These are phyloP conservation scores for Gentiana macrophylla DNA, from an alignment of 257 asterid species.

Conservation along the genomic window DNA sequence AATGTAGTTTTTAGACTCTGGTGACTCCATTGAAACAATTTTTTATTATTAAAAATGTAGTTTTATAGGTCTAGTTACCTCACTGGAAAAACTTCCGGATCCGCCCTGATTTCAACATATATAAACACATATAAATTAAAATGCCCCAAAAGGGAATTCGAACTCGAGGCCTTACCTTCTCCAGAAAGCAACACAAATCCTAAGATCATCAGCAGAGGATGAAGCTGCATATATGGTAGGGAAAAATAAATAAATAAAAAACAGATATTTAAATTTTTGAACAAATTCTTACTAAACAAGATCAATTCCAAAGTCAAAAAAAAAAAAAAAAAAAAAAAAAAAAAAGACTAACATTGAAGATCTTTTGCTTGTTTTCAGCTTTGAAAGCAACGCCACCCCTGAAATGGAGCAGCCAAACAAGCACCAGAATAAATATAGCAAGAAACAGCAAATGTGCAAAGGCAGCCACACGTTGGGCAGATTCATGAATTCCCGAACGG, in stretches of 20 bases:
- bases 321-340: not conserved
- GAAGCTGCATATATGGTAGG: conserved; percentile 31
- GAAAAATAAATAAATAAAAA: no score
- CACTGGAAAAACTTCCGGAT: no score
- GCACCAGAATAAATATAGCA: conserved; percentile 24
- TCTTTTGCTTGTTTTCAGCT: conserved; percentile 28
- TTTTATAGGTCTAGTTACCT: no score
- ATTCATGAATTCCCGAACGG: conserved; percentile 14
- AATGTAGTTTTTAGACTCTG: no score
- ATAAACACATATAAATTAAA: no score
- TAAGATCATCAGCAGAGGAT: conserved; percentile 51
- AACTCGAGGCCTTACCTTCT: conserved; percentile 31
- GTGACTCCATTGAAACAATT: no score
- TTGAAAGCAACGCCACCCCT: conserved; percentile 42
- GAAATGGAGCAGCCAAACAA: conserved; percentile 59
- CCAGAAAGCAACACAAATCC: conserved; percentile 46
- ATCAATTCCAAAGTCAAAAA: not conserved
- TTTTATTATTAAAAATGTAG: no score
- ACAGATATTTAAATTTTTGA: not conserved
- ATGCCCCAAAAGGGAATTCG: no score
- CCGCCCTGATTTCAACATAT: no score
- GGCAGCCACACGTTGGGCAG: conserved; percentile 22
- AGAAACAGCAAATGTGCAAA: conserved; percentile 41
- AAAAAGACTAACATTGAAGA: conserved; percentile 34
- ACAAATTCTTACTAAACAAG: not conserved